Conservation (phyloP, 495 filamentous ascomycete genomes). For the Neurospora terricola region DNA sequence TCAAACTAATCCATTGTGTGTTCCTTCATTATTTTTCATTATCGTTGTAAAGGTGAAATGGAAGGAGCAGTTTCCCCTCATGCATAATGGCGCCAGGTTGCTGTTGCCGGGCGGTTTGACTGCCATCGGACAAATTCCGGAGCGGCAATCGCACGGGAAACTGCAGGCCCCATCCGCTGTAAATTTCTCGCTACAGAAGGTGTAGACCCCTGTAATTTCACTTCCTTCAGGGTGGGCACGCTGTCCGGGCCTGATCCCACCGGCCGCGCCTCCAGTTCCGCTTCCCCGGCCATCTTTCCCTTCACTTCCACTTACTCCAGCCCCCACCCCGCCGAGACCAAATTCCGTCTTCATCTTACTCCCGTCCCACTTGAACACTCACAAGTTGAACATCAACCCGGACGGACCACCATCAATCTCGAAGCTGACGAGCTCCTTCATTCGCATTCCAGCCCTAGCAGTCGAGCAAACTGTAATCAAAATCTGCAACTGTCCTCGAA, state of each 20-base stretch:
- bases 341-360: neutral
- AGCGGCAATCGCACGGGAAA: neutral
- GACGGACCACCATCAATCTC: neutral
- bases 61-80: neutral
- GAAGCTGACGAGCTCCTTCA: neutral
- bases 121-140: conserved; percentile 6
- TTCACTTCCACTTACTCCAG: too few relatives aligned
- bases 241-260: neutral
- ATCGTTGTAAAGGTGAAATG: neutral
- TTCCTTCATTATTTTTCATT: neutral
- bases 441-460: neutral
- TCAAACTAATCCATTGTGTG: neutral
- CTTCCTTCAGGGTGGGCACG: neutral
- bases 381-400: neutral
- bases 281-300: neutral
- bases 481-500: neutral
- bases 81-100: neutral
- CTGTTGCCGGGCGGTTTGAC: neutral
- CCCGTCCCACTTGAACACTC: neutral
- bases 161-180: neutral
- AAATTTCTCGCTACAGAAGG: neutral
- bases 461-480: neutral
- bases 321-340: neutral
- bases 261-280: neutral
- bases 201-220: neutral